phyloP scores from a whole-genome alignment of 345 rosid genomes.

The Euphorbia pulcherrima region DNA sequence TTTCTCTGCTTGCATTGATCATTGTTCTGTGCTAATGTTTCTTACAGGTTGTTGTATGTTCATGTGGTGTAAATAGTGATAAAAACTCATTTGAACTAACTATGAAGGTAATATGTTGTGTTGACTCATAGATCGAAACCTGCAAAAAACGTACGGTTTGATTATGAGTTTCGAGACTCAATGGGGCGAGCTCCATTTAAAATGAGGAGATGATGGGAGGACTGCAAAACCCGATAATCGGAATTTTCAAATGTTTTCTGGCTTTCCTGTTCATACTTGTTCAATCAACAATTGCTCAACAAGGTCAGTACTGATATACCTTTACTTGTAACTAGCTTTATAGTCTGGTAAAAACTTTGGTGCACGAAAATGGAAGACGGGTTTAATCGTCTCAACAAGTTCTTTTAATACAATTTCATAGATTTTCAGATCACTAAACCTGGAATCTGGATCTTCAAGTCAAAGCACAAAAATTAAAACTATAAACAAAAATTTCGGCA shows the following conservation, averaged over 20 bases:
- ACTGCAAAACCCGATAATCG: conserved; percentile 23
- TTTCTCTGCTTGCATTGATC: conserved; percentile 13
- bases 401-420: neutral
- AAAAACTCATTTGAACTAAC: neutral
- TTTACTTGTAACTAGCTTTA: neutral
- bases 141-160: conserved; percentile 9
- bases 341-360: neutral
- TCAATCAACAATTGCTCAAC: conserved; percentile 35
- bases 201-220: conserved; percentile 49
- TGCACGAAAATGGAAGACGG: neutral
- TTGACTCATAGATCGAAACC: neutral
- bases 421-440: neutral
- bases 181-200: conserved; percentile 33
- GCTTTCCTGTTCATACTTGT: conserved; percentile 32
- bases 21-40: neutral
- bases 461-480: neutral
- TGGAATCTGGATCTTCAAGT: conserved; percentile 1
- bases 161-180: conserved; percentile 25
- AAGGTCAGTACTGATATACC: conserved; percentile 35
- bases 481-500: neutral
- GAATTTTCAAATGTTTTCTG: conserved; percentile 16
- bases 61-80: neutral
- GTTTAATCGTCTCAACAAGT: neutral
- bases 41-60: neutral
- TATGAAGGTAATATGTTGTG: neutral